Percentiles rank a stretch among this genome's conserved stretches.
These are phyloP conservation scores for Colletotrichum abscissum DNA, from an alignment of 2,329 filamentous ascomycete species.

Conservation along the genomic window DNA sequence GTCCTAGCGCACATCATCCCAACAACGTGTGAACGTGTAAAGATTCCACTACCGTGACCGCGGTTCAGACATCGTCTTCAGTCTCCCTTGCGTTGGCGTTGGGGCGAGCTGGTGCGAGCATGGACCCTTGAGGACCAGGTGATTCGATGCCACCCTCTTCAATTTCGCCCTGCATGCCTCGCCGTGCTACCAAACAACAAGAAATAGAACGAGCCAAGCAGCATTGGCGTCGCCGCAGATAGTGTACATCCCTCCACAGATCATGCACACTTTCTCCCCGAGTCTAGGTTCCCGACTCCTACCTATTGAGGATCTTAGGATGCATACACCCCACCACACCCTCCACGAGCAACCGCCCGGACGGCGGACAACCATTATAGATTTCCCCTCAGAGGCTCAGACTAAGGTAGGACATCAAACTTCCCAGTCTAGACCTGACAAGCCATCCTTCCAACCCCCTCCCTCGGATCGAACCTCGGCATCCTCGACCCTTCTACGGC, in stretches of 20 bases:
- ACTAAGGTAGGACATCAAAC: neutral
- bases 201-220: neutral
- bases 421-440: neutral
- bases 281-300: neutral
- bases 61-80: conserved; percentile 19
- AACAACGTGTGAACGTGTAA: neutral
- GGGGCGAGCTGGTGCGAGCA: neutral
- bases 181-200: neutral
- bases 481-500: conserved; percentile 1
- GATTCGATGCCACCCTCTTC: neutral
- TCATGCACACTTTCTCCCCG: neutral
- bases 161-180: neutral
- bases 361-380: neutral
- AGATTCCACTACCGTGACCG: conserved; percentile 3
- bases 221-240: conserved; percentile 1
- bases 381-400: neutral
- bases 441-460: neutral
- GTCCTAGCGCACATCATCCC: conserved; percentile 2
- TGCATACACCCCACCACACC: conserved; percentile 15
- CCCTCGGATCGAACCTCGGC: conserved; percentile 26
- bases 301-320: neutral
- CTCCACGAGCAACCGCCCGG: neutral
- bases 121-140: neutral
- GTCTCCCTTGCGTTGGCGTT: conserved; percentile 15
- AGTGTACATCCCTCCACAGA: neutral